Evolutionary conservation across 2,329 filamentous ascomycete species (phyloP).

Genomic region (Nemania serpens): DNA sequence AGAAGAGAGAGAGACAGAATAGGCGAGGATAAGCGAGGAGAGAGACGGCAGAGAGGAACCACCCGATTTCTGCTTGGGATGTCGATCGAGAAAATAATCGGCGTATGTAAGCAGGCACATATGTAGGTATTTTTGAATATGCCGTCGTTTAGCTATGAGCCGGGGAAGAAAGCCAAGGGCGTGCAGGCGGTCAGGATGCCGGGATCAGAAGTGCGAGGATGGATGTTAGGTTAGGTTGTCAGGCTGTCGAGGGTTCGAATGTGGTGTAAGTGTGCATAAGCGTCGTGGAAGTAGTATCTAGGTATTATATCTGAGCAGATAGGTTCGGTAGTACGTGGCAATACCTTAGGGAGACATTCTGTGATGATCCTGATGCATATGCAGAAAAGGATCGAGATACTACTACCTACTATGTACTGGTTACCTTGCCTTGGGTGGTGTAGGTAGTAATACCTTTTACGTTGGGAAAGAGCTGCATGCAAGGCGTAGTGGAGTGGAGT

Average conservation of each 20-base stretch:
- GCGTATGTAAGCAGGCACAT: neutral
- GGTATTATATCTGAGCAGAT: neutral
- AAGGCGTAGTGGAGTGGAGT: no score
- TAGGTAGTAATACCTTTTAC: no score
- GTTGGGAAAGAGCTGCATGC: no score
- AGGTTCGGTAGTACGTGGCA: neutral
- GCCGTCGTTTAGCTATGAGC: neutral
- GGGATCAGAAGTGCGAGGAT: no score
- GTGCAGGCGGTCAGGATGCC: slow-evolving; percentile 5
- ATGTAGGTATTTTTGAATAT: slow-evolving; percentile 1
- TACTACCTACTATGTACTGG: neutral
- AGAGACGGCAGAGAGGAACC: slow-evolving; percentile 2
- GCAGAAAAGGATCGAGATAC: slow-evolving; percentile 13
- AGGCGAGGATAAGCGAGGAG: neutral
- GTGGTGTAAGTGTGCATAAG: neutral
- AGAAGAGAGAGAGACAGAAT: neutral
- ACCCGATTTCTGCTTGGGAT: slow-evolving; percentile 18
- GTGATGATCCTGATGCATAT: slow-evolving; percentile 14
- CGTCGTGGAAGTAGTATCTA: slow-evolving; percentile 1
- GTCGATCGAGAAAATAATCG: neutral
- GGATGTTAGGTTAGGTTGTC: neutral
- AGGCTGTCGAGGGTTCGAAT: neutral
- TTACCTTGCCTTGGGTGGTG: no score
- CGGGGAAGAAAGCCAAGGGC: neutral
- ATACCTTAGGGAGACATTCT: neutral